Evolutionary conservation across 1,139 yeast genomes (phyloP).

Genomic region (Meyerozyma athensensis): DNA sequence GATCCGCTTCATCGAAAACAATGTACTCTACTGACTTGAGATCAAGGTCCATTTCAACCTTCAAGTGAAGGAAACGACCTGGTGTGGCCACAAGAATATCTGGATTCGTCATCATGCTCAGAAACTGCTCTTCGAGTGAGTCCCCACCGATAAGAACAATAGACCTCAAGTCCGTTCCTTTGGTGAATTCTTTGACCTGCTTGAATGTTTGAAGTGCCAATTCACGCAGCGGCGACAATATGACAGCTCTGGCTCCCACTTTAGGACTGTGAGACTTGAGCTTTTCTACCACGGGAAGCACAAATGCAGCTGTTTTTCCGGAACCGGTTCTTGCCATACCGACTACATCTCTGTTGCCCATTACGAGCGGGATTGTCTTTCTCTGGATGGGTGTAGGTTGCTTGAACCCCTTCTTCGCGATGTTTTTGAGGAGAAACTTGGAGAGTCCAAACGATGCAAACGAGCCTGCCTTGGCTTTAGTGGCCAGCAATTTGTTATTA

Average conservation of each 20-base stretch:
- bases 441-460: constrained; percentile 90
- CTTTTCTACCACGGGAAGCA: constrained; percentile 86
- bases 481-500: constrained; percentile 40
- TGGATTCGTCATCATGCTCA: constrained; percentile 89
- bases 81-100: constrained; percentile 97
- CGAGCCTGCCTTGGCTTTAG: constrained; percentile 73
- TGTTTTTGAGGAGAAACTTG: constrained; percentile 62
- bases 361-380: constrained; percentile 84
- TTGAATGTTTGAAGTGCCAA: constrained; percentile 88
- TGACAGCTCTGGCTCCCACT: constrained; percentile 85
- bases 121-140: constrained; percentile 91
- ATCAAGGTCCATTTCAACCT: constrained; percentile 90
- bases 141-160: constrained; percentile 94
- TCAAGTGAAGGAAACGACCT: constrained; percentile 92
- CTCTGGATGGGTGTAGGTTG: constrained; percentile 98
- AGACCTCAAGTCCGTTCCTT: constrained; percentile 78
- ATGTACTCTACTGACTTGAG: constrained; percentile 79
- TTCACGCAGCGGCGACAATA: constrained; percentile 90
- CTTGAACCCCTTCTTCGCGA: constrained; percentile 79
- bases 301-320: constrained; percentile 97
- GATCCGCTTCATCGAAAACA: constrained; percentile 97
- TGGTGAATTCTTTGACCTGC: constrained; percentile 83
- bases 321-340: constrained; percentile 99
- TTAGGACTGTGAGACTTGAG: constrained; percentile 78
- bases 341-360: constrained; percentile 89